These are phyloP conservation scores for Scedosporium minutisporum DNA, from an alignment of 2,329 filamentous ascomycete species.

Conservation along the genomic window DNA sequence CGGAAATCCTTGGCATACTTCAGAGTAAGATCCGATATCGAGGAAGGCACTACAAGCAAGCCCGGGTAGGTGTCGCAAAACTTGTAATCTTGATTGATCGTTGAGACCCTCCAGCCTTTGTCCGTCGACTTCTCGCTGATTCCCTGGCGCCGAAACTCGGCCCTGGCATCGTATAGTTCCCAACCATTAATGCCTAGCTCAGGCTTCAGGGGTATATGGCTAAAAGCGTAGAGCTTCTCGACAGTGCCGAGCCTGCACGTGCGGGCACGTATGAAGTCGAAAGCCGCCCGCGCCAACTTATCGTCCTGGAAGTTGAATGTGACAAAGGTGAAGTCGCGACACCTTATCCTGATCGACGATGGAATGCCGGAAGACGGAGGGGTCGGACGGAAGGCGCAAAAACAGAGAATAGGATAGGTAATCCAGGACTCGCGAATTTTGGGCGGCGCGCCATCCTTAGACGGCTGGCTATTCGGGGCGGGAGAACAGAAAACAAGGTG, in stretches of 20 bases:
- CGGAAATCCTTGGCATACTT: slow-evolving; percentile 88
- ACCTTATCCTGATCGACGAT: slow-evolving; percentile 77
- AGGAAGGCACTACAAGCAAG: slow-evolving; percentile 71
- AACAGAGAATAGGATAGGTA: slow-evolving; percentile 82
- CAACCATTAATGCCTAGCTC: slow-evolving; percentile 73
- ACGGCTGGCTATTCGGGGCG: slow-evolving; percentile 16
- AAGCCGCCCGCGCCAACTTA: slow-evolving; percentile 68
- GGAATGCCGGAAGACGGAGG: slow-evolving; percentile 59
- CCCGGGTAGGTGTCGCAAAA: slow-evolving; percentile 92
- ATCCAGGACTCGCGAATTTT: slow-evolving; percentile 70
- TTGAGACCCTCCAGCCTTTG: slow-evolving; percentile 79
- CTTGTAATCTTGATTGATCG: slow-evolving; percentile 79
- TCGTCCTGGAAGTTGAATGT: slow-evolving; percentile 80
- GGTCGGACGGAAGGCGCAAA: slow-evolving; percentile 68
- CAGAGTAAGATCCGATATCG: slow-evolving; percentile 92
- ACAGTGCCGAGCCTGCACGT: slow-evolving; percentile 76
- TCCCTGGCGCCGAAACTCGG: slow-evolving; percentile 80
- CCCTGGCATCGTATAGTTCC: slow-evolving; percentile 73
- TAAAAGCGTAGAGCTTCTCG: slow-evolving; percentile 86
- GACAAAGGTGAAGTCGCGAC: slow-evolving; percentile 88
- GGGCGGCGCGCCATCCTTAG: slow-evolving; percentile 14
- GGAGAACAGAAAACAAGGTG: slow-evolving; percentile 47
- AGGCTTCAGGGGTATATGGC: slow-evolving; percentile 62
- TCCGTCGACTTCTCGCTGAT: slow-evolving; percentile 71
- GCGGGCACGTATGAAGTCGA: slow-evolving; percentile 71